Conservation (phyloP, 306 rosid species). For the Vachellia collinsii region DNA sequence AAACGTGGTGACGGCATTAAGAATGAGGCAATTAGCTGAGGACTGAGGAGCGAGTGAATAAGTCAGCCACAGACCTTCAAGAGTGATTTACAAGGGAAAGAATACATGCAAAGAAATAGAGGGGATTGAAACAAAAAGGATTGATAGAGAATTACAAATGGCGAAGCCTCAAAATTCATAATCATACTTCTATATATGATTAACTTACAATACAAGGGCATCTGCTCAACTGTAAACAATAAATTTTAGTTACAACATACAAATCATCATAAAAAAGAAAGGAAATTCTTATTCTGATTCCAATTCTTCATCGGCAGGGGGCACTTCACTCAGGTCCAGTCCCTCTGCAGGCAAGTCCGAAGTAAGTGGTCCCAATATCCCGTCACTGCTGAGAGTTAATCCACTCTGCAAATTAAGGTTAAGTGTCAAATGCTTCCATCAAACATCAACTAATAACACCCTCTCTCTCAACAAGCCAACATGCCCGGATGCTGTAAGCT, state of each 20-base stretch:
- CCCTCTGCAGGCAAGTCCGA: slow-evolving; percentile 86
- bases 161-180: not conserved
- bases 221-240: slow-evolving; percentile 16
- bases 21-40: not conserved
- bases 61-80: not conserved
- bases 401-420: slow-evolving; percentile 68
- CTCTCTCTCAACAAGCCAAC: not conserved
- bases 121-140: not conserved
- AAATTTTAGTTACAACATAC: not conserved
- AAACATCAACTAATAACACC: slow-evolving; percentile 11
- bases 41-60: not conserved
- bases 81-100: not conserved
- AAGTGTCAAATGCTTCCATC: slow-evolving; percentile 13
- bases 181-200: slow-evolving; percentile 1
- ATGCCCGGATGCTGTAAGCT: not conserved
- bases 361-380: slow-evolving; percentile 74
- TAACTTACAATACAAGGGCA: not conserved
- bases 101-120: not conserved
- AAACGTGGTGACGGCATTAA: too few species aligned
- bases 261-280: slow-evolving; percentile 7
- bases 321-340: slow-evolving; percentile 69
- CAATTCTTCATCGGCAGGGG: slow-evolving; percentile 51
- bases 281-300: slow-evolving; percentile 28
- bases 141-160: not conserved
- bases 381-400: slow-evolving; percentile 71